Percentiles rank a stretch among this genome's conserved stretches.
phyloP scores from a whole-genome alignment of 2,329 filamentous ascomycete genomes.

The Epichloe hybrida region DNA sequence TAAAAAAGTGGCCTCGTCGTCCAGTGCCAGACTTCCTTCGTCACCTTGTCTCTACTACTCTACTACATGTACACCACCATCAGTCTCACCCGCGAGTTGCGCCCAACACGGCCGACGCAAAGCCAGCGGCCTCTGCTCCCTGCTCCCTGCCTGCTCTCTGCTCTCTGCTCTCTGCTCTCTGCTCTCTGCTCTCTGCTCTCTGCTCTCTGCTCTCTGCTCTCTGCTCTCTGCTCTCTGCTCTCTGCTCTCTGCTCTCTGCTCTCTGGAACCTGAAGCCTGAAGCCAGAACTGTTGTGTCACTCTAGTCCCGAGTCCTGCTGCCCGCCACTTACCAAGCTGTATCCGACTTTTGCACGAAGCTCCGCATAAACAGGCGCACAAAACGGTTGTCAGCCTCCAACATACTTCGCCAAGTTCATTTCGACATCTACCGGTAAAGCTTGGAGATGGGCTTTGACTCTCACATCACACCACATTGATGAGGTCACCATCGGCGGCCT shows the following conservation, averaged over 20 bases:
- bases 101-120: neutral
- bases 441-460: neutral
- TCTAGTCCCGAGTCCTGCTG: neutral
- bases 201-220: too few relatives aligned
- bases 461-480: constrained; percentile 1
- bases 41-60: neutral
- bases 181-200: too few relatives aligned
- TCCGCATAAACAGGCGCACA: neutral
- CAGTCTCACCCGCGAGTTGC: neutral
- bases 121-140: neutral
- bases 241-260: too few relatives aligned
- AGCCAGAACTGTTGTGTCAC: neutral
- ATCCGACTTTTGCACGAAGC: neutral
- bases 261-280: neutral
- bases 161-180: too few relatives aligned
- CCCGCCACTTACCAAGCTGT: neutral
- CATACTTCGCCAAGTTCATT: neutral
- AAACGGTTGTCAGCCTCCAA: neutral
- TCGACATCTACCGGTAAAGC: neutral
- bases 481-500: constrained; percentile 1
- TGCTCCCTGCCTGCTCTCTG: too few relatives aligned
- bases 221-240: too few relatives aligned
- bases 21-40: neutral
- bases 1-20: neutral
- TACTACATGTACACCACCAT: neutral